Conservation (phyloP, 768 basidiomycete species). For the Lactarius indigo region DNA sequence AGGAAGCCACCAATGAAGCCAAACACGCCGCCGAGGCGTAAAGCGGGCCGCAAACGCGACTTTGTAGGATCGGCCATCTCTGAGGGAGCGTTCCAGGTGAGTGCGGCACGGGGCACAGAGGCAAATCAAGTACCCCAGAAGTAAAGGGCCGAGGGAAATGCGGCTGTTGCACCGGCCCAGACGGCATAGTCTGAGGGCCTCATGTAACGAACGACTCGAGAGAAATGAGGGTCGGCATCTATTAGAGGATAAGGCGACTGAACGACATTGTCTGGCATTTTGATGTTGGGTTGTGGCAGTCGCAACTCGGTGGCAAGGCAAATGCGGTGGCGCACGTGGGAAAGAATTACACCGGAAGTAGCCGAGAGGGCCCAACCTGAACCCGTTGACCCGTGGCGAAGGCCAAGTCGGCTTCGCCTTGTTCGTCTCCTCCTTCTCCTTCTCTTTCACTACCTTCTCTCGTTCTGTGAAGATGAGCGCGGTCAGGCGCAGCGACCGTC, state of each 20-base stretch:
- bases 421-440: not conserved
- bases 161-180: conserved; percentile 78
- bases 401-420: conserved; percentile 1
- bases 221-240: conserved; percentile 88
- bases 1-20: conserved; percentile 92
- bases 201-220: conserved; percentile 85
- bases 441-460: not conserved
- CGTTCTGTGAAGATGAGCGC: conserved; percentile 49
- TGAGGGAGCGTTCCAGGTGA: conserved; percentile 29
- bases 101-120: conserved; percentile 26
- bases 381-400: conserved; percentile 11
- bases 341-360: conserved; percentile 12
- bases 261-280: conserved; percentile 53
- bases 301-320: too few species aligned
- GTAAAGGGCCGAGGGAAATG: conserved; percentile 77
- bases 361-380: conserved; percentile 7
- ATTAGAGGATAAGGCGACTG: conserved; percentile 83
- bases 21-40: conserved; percentile 63
- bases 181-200: conserved; percentile 81
- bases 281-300: conserved; percentile 3
- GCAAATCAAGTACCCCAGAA: conserved; percentile 58
- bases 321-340: conserved; percentile 18
- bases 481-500: conserved; percentile 42
- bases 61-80: conserved; percentile 46
- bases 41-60: conserved; percentile 37